These are phyloP conservation scores for Neonectria ditissima DNA, from an alignment of 2,329 filamentous ascomycete genomes.

Conservation along the genomic window DNA sequence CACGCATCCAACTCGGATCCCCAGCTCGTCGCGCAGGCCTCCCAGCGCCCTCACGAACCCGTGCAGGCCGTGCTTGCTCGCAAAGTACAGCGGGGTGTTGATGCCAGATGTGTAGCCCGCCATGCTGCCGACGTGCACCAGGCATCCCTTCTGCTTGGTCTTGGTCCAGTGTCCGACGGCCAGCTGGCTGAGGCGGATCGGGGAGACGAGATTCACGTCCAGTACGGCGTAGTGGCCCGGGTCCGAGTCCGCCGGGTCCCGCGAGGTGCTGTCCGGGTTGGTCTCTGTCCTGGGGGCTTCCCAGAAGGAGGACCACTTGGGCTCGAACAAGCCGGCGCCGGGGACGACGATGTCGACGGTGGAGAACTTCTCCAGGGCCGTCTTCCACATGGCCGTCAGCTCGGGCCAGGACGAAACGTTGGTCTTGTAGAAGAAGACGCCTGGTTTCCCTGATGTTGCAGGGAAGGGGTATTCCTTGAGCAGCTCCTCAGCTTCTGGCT, in stretches of 20 bases:
- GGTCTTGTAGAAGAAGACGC: slow-evolving; percentile 51
- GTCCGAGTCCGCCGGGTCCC: slow-evolving; percentile 45
- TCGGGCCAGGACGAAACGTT: slow-evolving; percentile 54
- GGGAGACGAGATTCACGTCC: slow-evolving; percentile 53
- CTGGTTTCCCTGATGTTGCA: slow-evolving; percentile 33
- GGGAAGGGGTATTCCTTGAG: slow-evolving; percentile 48
- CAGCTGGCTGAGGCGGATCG: slow-evolving; percentile 53
- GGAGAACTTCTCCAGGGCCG: slow-evolving; percentile 44
- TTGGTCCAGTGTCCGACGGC: slow-evolving; percentile 54
- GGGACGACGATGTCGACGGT: slow-evolving; percentile 52
- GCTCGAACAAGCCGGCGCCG: slow-evolving; percentile 54
- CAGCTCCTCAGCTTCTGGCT: slow-evolving; percentile 50
- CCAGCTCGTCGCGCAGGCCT: slow-evolving; percentile 46
- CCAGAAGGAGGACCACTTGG: slow-evolving; percentile 53
- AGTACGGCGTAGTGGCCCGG: slow-evolving; percentile 51
- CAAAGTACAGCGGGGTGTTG: slow-evolving; percentile 51
- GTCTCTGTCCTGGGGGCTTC: slow-evolving; percentile 46
- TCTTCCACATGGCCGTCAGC: slow-evolving; percentile 47
- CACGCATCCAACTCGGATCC: slow-evolving; percentile 49
- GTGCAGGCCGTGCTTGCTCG: slow-evolving; percentile 53
- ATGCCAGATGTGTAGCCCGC: slow-evolving; percentile 47
- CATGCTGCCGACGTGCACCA: slow-evolving; percentile 52
- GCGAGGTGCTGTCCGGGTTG: slow-evolving; percentile 44
- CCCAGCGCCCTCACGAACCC: slow-evolving; percentile 51
- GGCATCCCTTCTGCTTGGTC: slow-evolving; percentile 42